A percentile compares a stretch with the other conserved stretches of the same genome.
These are phyloP conservation scores for Juglanconis juglandina DNA, from an alignment of 2,329 filamentous ascomycete species.

Conservation along the genomic window DNA sequence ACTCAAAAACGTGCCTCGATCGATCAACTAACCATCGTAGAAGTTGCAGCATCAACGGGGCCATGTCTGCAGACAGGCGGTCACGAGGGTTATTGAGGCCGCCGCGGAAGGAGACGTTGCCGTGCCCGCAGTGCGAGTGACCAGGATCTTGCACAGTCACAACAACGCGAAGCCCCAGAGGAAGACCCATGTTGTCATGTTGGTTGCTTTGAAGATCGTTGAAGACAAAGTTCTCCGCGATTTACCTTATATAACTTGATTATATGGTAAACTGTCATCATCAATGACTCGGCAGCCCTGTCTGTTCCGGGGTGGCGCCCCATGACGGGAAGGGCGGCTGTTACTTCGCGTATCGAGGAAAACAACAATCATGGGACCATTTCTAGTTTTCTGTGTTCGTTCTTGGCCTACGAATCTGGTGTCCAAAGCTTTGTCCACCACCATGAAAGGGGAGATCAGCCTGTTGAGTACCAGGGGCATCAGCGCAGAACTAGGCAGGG, in stretches of 20 bases:
- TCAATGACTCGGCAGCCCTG: neutral
- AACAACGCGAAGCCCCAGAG: no score
- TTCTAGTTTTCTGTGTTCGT: no score
- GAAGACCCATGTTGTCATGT: no score
- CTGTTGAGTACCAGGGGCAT: no score
- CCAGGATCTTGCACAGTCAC: neutral
- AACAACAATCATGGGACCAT: no score
- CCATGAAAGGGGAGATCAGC: no score
- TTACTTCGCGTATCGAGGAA: no score
- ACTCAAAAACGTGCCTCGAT: no score
- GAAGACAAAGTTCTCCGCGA: neutral
- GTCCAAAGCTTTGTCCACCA: no score
- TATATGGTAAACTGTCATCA: neutral
- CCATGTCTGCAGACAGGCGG: conserved; percentile 15
- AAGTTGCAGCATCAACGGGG: neutral
- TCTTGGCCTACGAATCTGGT: no score
- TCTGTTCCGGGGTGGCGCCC: neutral
- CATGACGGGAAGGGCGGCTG: neutral
- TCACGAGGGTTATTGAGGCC: conserved; percentile 14
- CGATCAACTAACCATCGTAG: no score
- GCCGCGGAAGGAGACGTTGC: conserved; percentile 7
- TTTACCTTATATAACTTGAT: neutral
- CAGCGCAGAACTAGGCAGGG: no score
- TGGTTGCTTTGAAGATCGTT: neutral
- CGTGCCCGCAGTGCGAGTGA: conserved; percentile 8